phyloP scores from a whole-genome alignment of 805 yeast species.

The Candida glaebosa region DNA sequence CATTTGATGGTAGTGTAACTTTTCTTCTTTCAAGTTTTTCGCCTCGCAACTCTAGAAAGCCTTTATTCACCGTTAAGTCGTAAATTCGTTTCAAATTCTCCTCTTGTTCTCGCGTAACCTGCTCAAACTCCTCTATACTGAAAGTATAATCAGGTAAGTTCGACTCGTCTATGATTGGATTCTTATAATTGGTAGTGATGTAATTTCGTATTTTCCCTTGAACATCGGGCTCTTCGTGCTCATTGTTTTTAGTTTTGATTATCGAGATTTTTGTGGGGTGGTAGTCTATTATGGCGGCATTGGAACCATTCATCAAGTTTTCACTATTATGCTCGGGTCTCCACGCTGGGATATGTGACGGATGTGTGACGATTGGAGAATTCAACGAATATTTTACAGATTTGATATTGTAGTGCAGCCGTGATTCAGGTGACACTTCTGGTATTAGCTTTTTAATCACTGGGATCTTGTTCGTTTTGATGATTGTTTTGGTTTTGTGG shows the following conservation, averaged over 20 bases:
- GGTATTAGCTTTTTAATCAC: background rate
- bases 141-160: conserved; percentile 25
- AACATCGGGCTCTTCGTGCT: conserved; percentile 23
- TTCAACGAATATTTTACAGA: conserved; percentile 30
- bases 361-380: conserved; percentile 37
- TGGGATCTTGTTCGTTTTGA: background rate
- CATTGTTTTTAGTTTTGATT: conserved; percentile 11
- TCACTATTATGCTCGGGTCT: conserved; percentile 23
- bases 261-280: conserved; percentile 27
- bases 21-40: conserved; percentile 49
- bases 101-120: conserved; percentile 52
- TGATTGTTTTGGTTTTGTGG: background rate
- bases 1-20: conserved; percentile 41
- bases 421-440: background rate
- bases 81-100: conserved; percentile 45
- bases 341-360: conserved; percentile 44
- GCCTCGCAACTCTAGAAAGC: conserved; percentile 38
- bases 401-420: conserved; percentile 18
- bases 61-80: conserved; percentile 33
- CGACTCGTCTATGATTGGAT: conserved; percentile 38
- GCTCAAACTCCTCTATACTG: conserved; percentile 55
- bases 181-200: conserved; percentile 25
- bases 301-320: conserved; percentile 10
- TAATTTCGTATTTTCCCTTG: conserved; percentile 23
- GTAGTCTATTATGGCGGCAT: conserved; percentile 22